Evolutionary conservation across 768 basidiomycete species (phyloP), one percentile per base, ranked within the genome.

Genomic region (Pleurotus sapidus): DNA sequence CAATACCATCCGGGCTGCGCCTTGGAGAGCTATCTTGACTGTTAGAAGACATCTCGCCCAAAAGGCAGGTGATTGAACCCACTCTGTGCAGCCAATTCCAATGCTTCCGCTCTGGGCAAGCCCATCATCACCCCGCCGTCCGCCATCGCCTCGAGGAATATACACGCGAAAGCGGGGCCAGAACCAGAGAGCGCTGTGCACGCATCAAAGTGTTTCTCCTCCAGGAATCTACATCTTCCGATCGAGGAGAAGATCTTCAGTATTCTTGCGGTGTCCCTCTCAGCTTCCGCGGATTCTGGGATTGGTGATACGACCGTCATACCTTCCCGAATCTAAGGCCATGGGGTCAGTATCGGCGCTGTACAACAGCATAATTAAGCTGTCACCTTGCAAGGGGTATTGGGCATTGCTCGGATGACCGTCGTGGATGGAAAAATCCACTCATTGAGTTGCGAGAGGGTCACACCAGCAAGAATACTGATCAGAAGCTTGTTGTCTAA

Each of bases 61-160:
- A 45, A 49, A 12, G 7, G 17, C 9, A 27, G 14, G 49, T 25
- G 54, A 1, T 30, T 37, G 3, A 11, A 73, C 86, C 65, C 67
- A 97, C 96, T 94, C 74, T 99, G 97, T 46, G 96, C 86, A 49
- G 97, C 96, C 51, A 99, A 75, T 69, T 99, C 97, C 43, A 98
- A 73, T 4, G 97, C 95, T 71, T 98, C 97, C 1, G 86, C 84
- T 60, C 97, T 79, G 3, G 97, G 97, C 51, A 99, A 74, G 27
- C 97, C 97, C 97, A 98, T 98, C 96, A 99, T 98, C 46, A 98
- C 97, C 45, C 95, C 97, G 24, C 97, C 97, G 70, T 98, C 97
- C 1, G 94, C 89, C 95, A 99, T 97, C 0, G 97, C 96, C 71
- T 99, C 97, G 61, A 99, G 79, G 65, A 98, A 93, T 49, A 98